Conservation (phyloP, 2,329 filamentous ascomycete species). For the Plenodomus biglobosus region DNA sequence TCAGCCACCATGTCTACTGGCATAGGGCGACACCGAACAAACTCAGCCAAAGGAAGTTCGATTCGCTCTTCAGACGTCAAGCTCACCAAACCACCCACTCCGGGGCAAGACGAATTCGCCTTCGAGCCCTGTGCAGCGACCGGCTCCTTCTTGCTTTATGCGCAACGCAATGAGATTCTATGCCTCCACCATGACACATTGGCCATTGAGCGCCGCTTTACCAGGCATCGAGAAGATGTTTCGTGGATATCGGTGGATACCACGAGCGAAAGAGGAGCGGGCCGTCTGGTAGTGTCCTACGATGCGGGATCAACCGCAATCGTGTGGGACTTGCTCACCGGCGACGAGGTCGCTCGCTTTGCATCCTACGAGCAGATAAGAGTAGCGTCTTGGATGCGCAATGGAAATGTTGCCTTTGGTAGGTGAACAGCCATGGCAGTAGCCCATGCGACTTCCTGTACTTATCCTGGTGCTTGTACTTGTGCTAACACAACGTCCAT, state of each 20-base stretch:
- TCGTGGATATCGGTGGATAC: conserved; percentile 86
- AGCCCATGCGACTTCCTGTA: conserved; percentile 4
- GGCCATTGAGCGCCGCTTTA: conserved; percentile 83
- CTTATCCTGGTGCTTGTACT: not conserved
- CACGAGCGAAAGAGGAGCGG: conserved; percentile 80
- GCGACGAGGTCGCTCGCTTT: conserved; percentile 88
- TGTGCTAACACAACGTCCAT: conserved; percentile 1
- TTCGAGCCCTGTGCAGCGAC: conserved; percentile 91
- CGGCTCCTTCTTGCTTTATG: conserved; percentile 85
- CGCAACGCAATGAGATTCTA: conserved; percentile 77
- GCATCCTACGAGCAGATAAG: conserved; percentile 84
- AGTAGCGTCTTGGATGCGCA: conserved; percentile 91
- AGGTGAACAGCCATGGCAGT: conserved; percentile 40
- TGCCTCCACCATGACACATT: conserved; percentile 92
- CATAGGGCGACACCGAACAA: conserved; percentile 46
- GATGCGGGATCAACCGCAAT: conserved; percentile 89
- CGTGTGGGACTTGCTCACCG: conserved; percentile 94
- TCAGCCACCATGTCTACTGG: conserved; percentile 49
- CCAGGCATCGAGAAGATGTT: conserved; percentile 79
- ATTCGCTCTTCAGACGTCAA: conserved; percentile 38
- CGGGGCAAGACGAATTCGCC: conserved; percentile 52
- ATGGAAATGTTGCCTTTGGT: conserved; percentile 97
- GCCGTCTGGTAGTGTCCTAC: conserved; percentile 87
- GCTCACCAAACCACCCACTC: conserved; percentile 45
- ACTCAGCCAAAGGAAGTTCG: conserved; percentile 42